Evolutionary conservation across 1,284 basidiomycete species (phyloP).

Genomic region (Sporisorium scitamineum): DNA sequence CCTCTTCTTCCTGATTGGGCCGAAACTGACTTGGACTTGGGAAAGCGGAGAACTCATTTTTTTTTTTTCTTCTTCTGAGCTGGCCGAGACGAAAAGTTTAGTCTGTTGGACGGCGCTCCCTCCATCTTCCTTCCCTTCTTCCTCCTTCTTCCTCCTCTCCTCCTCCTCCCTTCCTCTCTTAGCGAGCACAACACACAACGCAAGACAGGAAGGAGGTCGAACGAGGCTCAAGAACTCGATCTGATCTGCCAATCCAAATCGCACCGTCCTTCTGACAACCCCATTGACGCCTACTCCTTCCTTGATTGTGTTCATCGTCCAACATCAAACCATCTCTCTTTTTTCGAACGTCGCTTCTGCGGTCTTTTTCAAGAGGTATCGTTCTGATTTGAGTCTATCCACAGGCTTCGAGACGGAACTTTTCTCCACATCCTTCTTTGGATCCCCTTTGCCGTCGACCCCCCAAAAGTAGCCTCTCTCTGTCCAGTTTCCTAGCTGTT

Average conservation of each 20-base stretch:
- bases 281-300: slow-evolving; percentile 29
- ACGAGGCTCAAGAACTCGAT: slow-evolving; percentile 53
- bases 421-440: slow-evolving; percentile 1
- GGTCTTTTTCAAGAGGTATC: slow-evolving; percentile 1
- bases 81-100: slow-evolving; percentile 18
- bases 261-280: slow-evolving; percentile 37
- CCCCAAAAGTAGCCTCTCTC: slow-evolving; percentile 45
- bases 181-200: slow-evolving; percentile 51
- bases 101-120: slow-evolving; percentile 31
- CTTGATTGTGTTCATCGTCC: slow-evolving; percentile 50
- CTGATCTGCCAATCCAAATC: slow-evolving; percentile 52
- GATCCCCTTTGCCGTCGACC: slow-evolving; percentile 4
- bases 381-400: background rate
- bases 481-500: slow-evolving; percentile 30
- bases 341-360: slow-evolving; percentile 11
- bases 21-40: background rate
- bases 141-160: slow-evolving; percentile 43
- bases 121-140: slow-evolving; percentile 54
- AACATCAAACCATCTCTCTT: slow-evolving; percentile 19
- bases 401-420: slow-evolving; percentile 8
- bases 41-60: slow-evolving; percentile 8
- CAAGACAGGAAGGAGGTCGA: slow-evolving; percentile 59
- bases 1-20: slow-evolving; percentile 6
- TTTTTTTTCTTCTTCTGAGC: background rate
- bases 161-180: slow-evolving; percentile 55